A percentile compares a stretch with the other conserved stretches of the same genome.
phyloP scores from a whole-genome alignment of 2,329 filamentous ascomycete genomes.

The Corniculantispora saksenae region DNA sequence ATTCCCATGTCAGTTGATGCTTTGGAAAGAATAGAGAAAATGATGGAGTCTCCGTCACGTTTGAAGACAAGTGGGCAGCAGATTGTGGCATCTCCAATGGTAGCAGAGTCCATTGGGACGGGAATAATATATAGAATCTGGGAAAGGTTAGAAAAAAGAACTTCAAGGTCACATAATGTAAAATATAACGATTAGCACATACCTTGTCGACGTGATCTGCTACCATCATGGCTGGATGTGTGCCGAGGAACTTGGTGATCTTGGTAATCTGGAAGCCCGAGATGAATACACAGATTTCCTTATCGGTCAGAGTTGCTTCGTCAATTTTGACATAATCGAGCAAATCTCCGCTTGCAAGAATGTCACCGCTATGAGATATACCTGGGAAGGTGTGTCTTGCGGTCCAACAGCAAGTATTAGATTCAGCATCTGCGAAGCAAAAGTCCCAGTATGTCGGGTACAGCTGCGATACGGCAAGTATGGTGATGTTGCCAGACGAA shows the following conservation, averaged over 20 bases:
- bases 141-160: neutral
- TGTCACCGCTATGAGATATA: slow-evolving; percentile 21
- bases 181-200: neutral
- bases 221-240: slow-evolving; percentile 23
- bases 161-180: neutral
- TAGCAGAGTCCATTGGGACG: slow-evolving; percentile 24
- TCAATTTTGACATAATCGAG: slow-evolving; percentile 21
- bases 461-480: slow-evolving; percentile 22
- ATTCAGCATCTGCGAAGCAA: slow-evolving; percentile 21
- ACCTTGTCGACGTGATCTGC: slow-evolving; percentile 25
- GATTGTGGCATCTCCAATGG: slow-evolving; percentile 23
- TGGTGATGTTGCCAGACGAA: slow-evolving; percentile 18
- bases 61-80: slow-evolving; percentile 24
- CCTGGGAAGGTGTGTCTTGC: slow-evolving; percentile 18
- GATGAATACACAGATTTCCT: slow-evolving; percentile 24
- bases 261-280: slow-evolving; percentile 20
- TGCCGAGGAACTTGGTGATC: slow-evolving; percentile 23
- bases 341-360: slow-evolving; percentile 14
- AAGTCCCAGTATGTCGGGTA: slow-evolving; percentile 24
- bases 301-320: slow-evolving; percentile 15
- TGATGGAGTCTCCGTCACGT: slow-evolving; percentile 18
- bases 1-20: slow-evolving; percentile 20
- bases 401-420: slow-evolving; percentile 21
- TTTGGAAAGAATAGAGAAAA: slow-evolving; percentile 22
- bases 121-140: slow-evolving; percentile 24